A percentile compares a stretch with the other conserved stretches of the same genome.
phyloP scores from a whole-genome alignment of 2,329 filamentous ascomycete genomes.

The Teratosphaeria pseudoeucalypti region DNA sequence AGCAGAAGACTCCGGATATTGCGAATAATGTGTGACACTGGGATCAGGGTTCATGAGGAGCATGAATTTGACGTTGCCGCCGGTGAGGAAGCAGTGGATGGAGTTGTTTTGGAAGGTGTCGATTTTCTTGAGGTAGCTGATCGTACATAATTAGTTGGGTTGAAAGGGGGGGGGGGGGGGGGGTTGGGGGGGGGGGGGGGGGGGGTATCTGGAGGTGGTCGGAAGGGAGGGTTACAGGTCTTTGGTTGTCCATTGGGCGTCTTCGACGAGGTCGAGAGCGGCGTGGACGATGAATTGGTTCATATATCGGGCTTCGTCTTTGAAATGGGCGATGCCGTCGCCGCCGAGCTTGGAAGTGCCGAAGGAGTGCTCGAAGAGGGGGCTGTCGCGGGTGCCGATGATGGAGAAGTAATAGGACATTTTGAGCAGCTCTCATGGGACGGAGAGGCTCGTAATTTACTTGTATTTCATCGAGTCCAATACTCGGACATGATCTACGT shows the following conservation, averaged over 20 bases:
- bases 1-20: conserved; percentile 19
- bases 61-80: conserved; percentile 84
- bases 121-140: conserved; percentile 88
- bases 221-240: conserved; percentile 54
- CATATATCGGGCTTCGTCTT: conserved; percentile 78
- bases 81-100: conserved; percentile 83
- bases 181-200: too few species aligned
- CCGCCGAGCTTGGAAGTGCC: conserved; percentile 93
- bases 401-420: conserved; percentile 99
- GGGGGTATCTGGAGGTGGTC: too few species aligned
- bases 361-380: conserved; percentile 93
- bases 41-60: conserved; percentile 72
- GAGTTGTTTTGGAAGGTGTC: conserved; percentile 96
- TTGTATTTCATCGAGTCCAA: not conserved
- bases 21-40: conserved; percentile 23
- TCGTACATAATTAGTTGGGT: not conserved
- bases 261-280: conserved; percentile 87
- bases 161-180: not conserved
- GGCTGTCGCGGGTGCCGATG: conserved; percentile 88
- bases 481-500: not conserved
- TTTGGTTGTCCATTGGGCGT: conserved; percentile 83
- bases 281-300: conserved; percentile 97
- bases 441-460: not conserved
- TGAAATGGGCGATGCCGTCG: conserved; percentile 82
- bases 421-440: not conserved